These are phyloP conservation scores for Prunus mira DNA, from an alignment of 306 rosid genomes.

Conservation along the genomic window DNA sequence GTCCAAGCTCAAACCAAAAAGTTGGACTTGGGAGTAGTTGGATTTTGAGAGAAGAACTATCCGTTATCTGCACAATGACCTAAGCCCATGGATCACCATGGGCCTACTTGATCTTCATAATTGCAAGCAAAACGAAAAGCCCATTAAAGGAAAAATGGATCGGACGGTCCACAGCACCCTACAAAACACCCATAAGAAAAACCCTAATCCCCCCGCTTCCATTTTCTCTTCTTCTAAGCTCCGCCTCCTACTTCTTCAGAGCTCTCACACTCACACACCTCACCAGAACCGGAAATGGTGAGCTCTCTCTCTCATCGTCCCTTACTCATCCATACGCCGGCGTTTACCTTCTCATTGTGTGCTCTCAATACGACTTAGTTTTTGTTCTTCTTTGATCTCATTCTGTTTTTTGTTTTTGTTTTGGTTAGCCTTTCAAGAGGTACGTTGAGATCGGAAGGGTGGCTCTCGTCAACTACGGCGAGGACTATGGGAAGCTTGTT, in stretches of 20 bases:
- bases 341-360: not conserved
- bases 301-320: not conserved
- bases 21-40: too few relatives aligned
- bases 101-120: not conserved
- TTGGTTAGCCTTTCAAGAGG: constrained; percentile 82
- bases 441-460: constrained; percentile 93
- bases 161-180: constrained; percentile 3
- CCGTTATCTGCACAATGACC: too few relatives aligned
- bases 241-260: not conserved
- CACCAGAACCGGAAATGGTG: constrained; percentile 44
- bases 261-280: constrained; percentile 17
- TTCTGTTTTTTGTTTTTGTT: not conserved
- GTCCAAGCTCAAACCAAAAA: too few relatives aligned
- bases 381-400: not conserved
- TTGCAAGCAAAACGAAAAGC: not conserved
- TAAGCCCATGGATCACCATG: too few relatives aligned
- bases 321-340: not conserved
- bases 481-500: constrained; percentile 83
- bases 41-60: too few relatives aligned
- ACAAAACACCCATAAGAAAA: not conserved
- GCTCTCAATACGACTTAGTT: not conserved
- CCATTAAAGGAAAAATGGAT: not conserved
- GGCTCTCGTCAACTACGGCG: constrained; percentile 85
- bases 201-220: constrained; percentile 17
- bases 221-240: not conserved